Evolutionary conservation across 2,329 filamentous ascomycete species (phyloP).

Genomic region (Amesomyces nigricolor): DNA sequence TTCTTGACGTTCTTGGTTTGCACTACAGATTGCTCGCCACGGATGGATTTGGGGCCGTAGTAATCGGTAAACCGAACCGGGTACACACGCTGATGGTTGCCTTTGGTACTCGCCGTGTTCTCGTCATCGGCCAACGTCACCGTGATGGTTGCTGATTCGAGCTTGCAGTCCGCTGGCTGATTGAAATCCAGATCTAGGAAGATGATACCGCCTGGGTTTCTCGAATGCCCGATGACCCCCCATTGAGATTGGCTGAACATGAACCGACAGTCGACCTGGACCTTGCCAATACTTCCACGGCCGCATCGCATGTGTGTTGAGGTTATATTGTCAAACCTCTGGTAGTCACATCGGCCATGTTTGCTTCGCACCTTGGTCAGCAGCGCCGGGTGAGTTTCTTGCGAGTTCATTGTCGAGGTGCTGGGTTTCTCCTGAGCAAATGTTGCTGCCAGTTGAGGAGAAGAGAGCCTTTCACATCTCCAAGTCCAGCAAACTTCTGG

Average conservation of each 20-base stretch:
- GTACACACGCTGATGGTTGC: neutral
- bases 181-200: constrained; percentile 23
- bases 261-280: constrained; percentile 23
- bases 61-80: constrained; percentile 21
- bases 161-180: constrained; percentile 19
- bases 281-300: constrained; percentile 16
- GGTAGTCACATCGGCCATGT: constrained; percentile 17
- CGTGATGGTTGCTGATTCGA: constrained; percentile 18
- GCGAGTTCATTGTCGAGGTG: constrained; percentile 10
- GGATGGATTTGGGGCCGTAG: constrained; percentile 20
- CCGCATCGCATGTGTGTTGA: constrained; percentile 16
- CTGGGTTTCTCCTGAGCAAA: too few species aligned
- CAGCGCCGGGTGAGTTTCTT: constrained; percentile 7
- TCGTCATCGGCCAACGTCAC: constrained; percentile 17
- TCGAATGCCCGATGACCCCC: constrained; percentile 13
- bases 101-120: neutral
- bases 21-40: constrained; percentile 12
- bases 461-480: too few species aligned
- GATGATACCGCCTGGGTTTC: constrained; percentile 20
- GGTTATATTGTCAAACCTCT: constrained; percentile 14
- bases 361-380: constrained; percentile 3
- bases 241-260: constrained; percentile 20
- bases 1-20: constrained; percentile 12
- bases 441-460: too few species aligned
- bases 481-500: too few species aligned